Base-by-base conservation (phyloP, 345 rosid species). In the Kandelia obovata region DNA sequence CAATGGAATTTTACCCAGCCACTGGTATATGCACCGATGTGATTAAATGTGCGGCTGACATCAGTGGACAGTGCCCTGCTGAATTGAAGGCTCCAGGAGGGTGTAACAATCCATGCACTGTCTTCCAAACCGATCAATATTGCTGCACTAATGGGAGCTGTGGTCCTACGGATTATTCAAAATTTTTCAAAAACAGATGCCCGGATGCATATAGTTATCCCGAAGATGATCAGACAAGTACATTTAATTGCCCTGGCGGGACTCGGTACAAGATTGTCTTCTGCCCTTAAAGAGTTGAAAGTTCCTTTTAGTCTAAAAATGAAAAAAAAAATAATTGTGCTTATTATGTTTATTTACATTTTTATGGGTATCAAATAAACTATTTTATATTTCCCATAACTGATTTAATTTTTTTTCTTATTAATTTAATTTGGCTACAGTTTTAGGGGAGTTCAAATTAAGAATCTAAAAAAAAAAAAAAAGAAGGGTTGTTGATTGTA, bases 171-270 rank as follows among this genome's bases (percentile, higher is more conserved):
- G 7, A 27, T 13, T 66, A 5, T 4, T 61, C 77, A 2, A 73
- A n/a, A 46, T 66, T 52, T 39, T 67, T 73, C 25, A 73, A 73
- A 46, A 20, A 21, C 0, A 73, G 58, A 52, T 67, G 71, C 53
- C 71, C 71, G 34, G 37, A 67, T 61, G 70, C 77, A 61, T 73
- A 39, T 21, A 66, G 66, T 35, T 73, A 73, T 49, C 76, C 76
- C 32, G 23, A 60, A n/a, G 76, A 73, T 34, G 56, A 66, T 3
- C 62, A n/a, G 27, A 25, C 65, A 6, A 73, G 61, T 28, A 59
- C 47, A 8, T 59, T 66, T 23, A 59, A 55, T 1, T 73, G 76
- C 23, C 66, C 76, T 7, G 20, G n/a, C 1, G 76, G 71, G 35
- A 73, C 71, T 17, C 35, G 52, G 19, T 73, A 73, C 25, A 73